A percentile compares a stretch with the other conserved stretches of the same genome.
phyloP scores from a whole-genome alignment of 2,329 filamentous ascomycete species.

The Colletotrichum scovillei region DNA sequence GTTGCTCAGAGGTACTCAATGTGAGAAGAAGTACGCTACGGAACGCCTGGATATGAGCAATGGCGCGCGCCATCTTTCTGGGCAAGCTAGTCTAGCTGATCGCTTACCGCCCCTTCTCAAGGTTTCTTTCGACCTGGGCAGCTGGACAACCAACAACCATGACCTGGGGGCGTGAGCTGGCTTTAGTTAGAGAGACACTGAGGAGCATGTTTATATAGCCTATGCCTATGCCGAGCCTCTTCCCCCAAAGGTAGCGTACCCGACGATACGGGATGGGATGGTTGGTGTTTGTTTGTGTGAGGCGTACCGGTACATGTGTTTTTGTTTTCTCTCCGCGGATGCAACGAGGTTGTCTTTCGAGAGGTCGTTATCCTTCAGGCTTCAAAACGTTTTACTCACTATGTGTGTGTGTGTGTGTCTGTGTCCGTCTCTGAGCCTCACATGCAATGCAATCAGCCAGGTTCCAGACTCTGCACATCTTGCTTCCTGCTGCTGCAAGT shows the following conservation, averaged over 20 bases:
- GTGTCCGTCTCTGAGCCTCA: not conserved
- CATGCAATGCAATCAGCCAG: not conserved
- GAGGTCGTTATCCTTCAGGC: not conserved
- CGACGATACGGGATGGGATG: not conserved
- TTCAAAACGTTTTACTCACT: not conserved
- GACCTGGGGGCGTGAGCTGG: not conserved
- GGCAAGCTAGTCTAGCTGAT: constrained; percentile 10
- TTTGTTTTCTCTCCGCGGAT: not conserved
- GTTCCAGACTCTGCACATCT: not conserved
- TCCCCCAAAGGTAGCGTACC: constrained; percentile 1
- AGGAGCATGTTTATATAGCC: not conserved
- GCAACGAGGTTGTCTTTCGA: not conserved
- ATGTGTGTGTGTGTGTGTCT: not conserved
- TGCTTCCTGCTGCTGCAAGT: constrained; percentile 10
- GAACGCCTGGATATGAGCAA: not conserved
- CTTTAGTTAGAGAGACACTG: not conserved
- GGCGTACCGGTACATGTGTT: not conserved
- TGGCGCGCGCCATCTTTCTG: not conserved
- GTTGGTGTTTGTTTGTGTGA: not conserved
- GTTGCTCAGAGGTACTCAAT: no score
- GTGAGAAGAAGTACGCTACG: not conserved
- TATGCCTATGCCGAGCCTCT: constrained; percentile 15
- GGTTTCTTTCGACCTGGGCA: no score
- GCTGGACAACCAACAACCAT: no score
- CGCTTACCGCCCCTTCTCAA: constrained; percentile 24